A percentile compares a stretch with the other conserved stretches of the same genome.
phyloP scores from a whole-genome alignment of 2,329 filamentous ascomycete species.

The Aspergillus ruber region DNA sequence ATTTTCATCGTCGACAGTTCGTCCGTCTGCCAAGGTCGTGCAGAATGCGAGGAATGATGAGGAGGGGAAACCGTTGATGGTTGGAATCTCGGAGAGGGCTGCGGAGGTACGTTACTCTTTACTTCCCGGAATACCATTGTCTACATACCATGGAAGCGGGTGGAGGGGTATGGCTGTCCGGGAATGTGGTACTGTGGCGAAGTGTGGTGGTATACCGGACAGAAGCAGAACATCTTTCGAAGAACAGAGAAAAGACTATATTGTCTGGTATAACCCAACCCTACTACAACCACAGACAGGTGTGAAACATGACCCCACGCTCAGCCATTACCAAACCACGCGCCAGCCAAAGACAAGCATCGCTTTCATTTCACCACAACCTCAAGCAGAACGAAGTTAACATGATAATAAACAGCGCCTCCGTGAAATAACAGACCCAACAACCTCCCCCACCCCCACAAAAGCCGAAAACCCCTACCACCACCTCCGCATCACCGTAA shows the following conservation, averaged over 20 bases:
- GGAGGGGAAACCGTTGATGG: constrained; percentile 72
- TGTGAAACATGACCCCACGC: no score
- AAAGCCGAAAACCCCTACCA: constrained; percentile 62
- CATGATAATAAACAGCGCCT: constrained; percentile 53
- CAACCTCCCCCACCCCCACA: constrained; percentile 32
- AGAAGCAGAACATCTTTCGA: no score
- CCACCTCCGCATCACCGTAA: constrained; percentile 84
- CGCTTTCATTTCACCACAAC: neutral
- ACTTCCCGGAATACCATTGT: neutral
- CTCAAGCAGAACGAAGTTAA: neutral
- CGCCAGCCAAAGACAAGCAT: neutral
- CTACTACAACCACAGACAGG: no score
- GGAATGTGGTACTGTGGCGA: neutral
- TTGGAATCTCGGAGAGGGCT: constrained; percentile 79
- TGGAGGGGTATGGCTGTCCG: neutral
- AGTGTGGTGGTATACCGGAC: no score
- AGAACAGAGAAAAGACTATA: no score
- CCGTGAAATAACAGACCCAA: constrained; percentile 60
- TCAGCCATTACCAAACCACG: no score
- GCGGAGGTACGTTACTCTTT: constrained; percentile 55
- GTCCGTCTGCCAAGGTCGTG: constrained; percentile 37
- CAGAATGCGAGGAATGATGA: constrained; percentile 73
- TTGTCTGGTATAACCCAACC: no score
- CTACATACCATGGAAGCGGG: neutral
- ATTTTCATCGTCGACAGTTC: constrained; percentile 31